Base-by-base conservation (phyloP, 345 rosid species). In the Citrus glauca region DNA sequence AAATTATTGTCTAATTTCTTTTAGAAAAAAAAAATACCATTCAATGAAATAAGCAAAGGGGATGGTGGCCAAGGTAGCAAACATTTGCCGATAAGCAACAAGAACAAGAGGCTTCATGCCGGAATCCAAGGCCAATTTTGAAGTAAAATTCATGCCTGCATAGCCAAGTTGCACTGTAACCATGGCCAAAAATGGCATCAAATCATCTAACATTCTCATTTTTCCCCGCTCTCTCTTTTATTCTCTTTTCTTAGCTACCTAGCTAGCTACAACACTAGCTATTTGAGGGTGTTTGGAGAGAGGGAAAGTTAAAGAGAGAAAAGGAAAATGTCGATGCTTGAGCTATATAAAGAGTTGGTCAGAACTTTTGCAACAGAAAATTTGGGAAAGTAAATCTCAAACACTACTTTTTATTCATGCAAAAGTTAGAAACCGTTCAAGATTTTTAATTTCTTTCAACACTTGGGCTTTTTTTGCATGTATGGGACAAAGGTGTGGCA, bases 71-170 rank as follows among this genome's bases (percentile, higher is more conserved):
- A 94, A 1, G 79, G 94, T 86, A 81, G 97, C 95, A 78, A 96
- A 86, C 71, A 96, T 86, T 84, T 91, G 98, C 6, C 97, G 85
- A 66, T 94, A 96, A 24, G 93, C 84, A 33, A 91, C 95, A 72
- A 96, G 92, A 60, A 96, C 82, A 66, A 90, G 88, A 72, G 98
- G 97, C 73, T 89, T 90, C 89, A 95, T 87, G 62, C 98, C 97
- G 20, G 92, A 64, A 48, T 96, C 96, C 95, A 96, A 82, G 61
- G 98, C 99, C 76, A 96, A 84, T 83, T 96, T 96, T 28, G 98
- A 91, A 7, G 88, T 88, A 40, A 96, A 87, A 80, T 87, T 92
- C 99, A 96, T 89, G n/a, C 93, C 97, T 7, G 98, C 95, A 66
- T 71, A 94, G 32, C 94, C 97, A 10, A 90, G 10, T 78, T 94